Evolutionary conservation across 1,139 yeast genomes (phyloP), one percentile per base, ranked within the genome.

Genomic region (Komagataea norvegica): DNA sequence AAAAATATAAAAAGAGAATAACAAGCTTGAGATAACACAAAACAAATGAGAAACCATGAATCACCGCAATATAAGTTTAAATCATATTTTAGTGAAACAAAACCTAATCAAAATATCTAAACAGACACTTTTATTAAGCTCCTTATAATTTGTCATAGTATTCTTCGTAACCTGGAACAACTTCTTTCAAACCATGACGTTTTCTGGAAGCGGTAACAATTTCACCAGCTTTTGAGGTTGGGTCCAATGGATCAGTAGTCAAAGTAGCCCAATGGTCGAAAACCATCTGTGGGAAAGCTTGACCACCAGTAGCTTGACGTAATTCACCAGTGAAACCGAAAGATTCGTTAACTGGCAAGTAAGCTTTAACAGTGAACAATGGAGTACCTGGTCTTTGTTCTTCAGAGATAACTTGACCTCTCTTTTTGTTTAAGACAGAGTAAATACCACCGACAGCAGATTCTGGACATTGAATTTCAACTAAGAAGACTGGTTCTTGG

Each of bases 361-460:
- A 85, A 62, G 97, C 97, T 85, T 89, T 89, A 71, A 89, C 94
- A 64, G 95, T 88, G 79, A 89, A 89, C 76, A 89, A 81, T 72
- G 97, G 97, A 61, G 97, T 89, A 83, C 97, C 97, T 72, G 97
- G 96, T 77, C 96, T 88, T 79, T 89, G 97, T 75, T 87, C 96
- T 77, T 89, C 97, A 65, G 95, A 85, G 65, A 89, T 67, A 64
- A 91, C 97, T 78, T 89, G 96, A 77, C 98, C 98, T 86, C 98
- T 89, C 95, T 88, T 89, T 79, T 79, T 88, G 95, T 89, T 89
- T 70, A 91, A 83, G 64, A 91, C 97, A 55, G 96, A 87, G 95
- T 91, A 91, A 72, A 91, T 91, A 86, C 98, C 98, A 82, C 98
- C 98, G 70, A 91, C 88, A 65, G 97, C 97, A 66, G 79, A 75